These are phyloP conservation scores for Tolypocladium tundrense DNA, from an alignment of 2,329 filamentous ascomycete species.

Conservation along the genomic window DNA sequence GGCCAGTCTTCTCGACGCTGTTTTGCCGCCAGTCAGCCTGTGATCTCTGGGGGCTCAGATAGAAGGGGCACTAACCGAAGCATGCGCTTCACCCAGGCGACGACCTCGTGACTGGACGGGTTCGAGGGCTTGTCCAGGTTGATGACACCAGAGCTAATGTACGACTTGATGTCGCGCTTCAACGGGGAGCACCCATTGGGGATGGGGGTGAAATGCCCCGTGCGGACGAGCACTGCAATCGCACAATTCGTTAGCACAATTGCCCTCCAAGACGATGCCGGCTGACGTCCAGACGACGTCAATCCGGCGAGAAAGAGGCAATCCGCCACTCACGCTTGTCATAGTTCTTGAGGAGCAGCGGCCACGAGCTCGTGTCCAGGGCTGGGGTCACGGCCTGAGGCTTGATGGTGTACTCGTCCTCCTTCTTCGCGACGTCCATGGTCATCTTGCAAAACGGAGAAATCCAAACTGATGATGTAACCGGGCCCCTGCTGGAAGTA, in stretches of 20 bases:
- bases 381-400: conserved; percentile 71
- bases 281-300: neutral
- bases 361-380: conserved; percentile 83
- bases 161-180: conserved; percentile 92
- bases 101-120: conserved; percentile 95
- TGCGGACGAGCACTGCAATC: conserved; percentile 70
- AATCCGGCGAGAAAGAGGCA: neutral
- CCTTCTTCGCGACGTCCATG: conserved; percentile 34
- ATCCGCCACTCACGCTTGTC: conserved; percentile 60
- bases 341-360: conserved; percentile 91
- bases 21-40: neutral
- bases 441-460: conserved; percentile 21
- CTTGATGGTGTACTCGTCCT: conserved; percentile 75
- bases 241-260: neutral
- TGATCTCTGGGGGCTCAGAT: neutral
- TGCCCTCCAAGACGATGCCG: neutral
- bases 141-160: conserved; percentile 95
- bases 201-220: conserved; percentile 94
- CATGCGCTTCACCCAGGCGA: conserved; percentile 98
- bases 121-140: conserved; percentile 84
- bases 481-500: conserved; percentile 5
- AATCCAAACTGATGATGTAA: conserved; percentile 3
- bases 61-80: conserved; percentile 51
- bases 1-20: conserved; percentile 78
- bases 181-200: conserved; percentile 84